Conservation (phyloP, 73 alveolate species). For the Stentor roeselii region DNA sequence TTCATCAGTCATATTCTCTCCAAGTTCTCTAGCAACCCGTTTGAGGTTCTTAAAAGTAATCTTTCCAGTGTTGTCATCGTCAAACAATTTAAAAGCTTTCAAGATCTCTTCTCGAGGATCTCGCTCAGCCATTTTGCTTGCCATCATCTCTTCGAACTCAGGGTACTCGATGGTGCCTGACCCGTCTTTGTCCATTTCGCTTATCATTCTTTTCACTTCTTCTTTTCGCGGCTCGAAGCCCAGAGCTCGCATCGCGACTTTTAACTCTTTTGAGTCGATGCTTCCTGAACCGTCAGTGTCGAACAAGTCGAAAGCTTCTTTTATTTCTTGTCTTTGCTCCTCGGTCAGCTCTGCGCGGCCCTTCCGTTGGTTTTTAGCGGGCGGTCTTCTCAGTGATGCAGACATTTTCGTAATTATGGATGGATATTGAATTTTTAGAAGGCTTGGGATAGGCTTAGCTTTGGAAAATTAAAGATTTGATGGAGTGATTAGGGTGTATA, state of each 20-base stretch:
- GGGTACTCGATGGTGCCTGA: slow-evolving; percentile 81
- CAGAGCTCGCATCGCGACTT: slow-evolving; percentile 98
- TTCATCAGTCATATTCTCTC: slow-evolving; percentile 78
- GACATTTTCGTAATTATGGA: too few relatives aligned
- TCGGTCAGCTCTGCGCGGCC: slow-evolving; percentile 71
- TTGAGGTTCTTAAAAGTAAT: slow-evolving; percentile 68
- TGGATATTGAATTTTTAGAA: too few relatives aligned
- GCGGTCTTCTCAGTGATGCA: too few relatives aligned
- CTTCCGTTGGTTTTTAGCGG: too few relatives aligned
- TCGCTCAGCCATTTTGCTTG: slow-evolving; percentile 72
- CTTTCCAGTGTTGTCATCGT: slow-evolving; percentile 89
- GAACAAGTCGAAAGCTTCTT: too few relatives aligned
- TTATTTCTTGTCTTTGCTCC: slow-evolving; percentile 68
- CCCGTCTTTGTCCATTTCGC: slow-evolving; percentile 84
- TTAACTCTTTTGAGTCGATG: slow-evolving; percentile 73
- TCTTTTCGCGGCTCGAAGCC: slow-evolving; percentile 98
- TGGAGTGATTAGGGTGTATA: too few relatives aligned
- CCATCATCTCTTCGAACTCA: slow-evolving; percentile 66
- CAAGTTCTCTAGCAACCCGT: slow-evolving; percentile 76
- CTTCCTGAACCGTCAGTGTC: too few relatives aligned
- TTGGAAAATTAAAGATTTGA: too few relatives aligned
- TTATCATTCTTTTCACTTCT: slow-evolving; percentile 73
- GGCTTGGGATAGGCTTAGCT: too few relatives aligned
- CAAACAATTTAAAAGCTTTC: slow-evolving; percentile 90
- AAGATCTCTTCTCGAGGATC: slow-evolving; percentile 88